Percentiles rank a stretch among this genome's conserved stretches.
Conservation (phyloP, 78 protist species). For the Dictyostelium firmibasis region DNA sequence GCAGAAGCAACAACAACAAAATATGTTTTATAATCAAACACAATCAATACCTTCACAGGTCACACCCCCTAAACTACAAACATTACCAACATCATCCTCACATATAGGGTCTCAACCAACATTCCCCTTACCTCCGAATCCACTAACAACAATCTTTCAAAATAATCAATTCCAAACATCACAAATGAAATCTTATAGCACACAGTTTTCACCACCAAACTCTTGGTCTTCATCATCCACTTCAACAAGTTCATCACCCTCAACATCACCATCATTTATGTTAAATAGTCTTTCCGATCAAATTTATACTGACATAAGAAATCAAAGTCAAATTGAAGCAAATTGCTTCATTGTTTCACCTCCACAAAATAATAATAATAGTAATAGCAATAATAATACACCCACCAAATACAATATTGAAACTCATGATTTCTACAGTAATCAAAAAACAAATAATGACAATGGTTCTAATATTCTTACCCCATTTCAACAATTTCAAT, state of each 20-base stretch:
- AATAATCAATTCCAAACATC: slow-evolving; percentile 22
- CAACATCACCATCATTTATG: neutral
- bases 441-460: neutral
- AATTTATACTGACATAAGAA: neutral
- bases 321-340: neutral
- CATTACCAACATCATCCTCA: neutral
- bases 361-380: neutral
- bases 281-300: slow-evolving; percentile 10
- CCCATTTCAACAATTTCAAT: neutral
- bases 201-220: neutral
- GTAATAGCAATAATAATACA: neutral
- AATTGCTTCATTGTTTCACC: slow-evolving; percentile 29
- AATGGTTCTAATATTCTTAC: neutral
- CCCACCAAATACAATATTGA: neutral
- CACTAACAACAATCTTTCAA: neutral
- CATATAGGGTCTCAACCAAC: neutral
- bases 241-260: neutral
- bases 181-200: neutral
- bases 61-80: neutral
- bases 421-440: neutral
- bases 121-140: neutral
- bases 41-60: neutral
- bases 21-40: neutral
- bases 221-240: neutral
- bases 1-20: no score